Conservation (phyloP, 768 basidiomycete genomes). For the Mycena albidolilacea region DNA sequence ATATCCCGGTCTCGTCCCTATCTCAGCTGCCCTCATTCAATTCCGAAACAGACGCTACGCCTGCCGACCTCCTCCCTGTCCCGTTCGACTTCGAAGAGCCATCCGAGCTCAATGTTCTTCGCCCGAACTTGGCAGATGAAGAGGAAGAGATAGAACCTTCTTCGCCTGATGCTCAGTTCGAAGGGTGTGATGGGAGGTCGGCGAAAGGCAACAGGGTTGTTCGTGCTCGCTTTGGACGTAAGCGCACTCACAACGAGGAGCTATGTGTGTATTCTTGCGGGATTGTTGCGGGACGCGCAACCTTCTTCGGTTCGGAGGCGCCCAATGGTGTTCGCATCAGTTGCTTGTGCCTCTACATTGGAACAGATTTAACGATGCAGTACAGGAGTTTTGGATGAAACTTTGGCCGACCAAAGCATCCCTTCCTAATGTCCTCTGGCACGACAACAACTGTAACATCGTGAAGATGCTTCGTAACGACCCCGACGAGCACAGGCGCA, state of each 20-base stretch:
- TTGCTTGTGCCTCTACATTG: background rate
- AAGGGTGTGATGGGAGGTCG: conserved; percentile 1
- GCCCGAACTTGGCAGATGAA: background rate
- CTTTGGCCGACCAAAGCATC: background rate
- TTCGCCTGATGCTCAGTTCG: too few species aligned
- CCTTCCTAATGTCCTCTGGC: background rate
- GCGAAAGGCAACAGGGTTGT: background rate
- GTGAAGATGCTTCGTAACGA: background rate
- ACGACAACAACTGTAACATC: conserved; percentile 2
- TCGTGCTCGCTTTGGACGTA: conserved; percentile 7
- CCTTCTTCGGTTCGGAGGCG: background rate
- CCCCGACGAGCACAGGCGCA: background rate
- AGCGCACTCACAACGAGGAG: conserved; percentile 12
- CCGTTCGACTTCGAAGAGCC: too few species aligned
- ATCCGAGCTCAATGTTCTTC: too few species aligned
- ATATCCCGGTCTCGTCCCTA: background rate
- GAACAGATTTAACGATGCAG: background rate
- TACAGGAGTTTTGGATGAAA: conserved; percentile 3
- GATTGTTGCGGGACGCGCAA: background rate
- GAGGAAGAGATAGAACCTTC: background rate
- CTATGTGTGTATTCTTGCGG: background rate
- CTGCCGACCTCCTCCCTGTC: background rate
- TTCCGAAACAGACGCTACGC: background rate
- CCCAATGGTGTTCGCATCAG: background rate
- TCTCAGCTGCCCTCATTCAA: background rate